Percentiles rank a stretch among this genome's conserved stretches.
phyloP scores from a whole-genome alignment of 257 asterid species.

The Penstemon barbatus region DNA sequence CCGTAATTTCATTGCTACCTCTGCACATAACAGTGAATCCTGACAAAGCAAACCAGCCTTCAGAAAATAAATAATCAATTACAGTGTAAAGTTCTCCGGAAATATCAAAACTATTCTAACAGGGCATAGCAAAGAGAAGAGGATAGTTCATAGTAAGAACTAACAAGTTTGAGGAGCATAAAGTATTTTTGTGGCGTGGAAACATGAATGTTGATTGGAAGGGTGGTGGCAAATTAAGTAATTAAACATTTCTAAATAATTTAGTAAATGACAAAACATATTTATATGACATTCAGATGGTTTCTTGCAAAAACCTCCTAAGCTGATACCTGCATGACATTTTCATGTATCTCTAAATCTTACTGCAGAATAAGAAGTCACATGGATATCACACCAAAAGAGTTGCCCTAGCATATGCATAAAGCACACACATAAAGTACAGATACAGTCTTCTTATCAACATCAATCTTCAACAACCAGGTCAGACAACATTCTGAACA shows the following conservation, averaged over 20 bases:
- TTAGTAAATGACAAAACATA: too few species aligned
- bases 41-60: slow-evolving; percentile 12
- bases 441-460: neutral
- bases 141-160: too few species aligned
- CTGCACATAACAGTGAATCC: slow-evolving; percentile 2
- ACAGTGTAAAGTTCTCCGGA: neutral
- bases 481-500: neutral
- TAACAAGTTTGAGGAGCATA: too few species aligned
- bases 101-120: slow-evolving; percentile 1
- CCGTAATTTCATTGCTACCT: too few species aligned
- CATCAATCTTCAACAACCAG: neutral
- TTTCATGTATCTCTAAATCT: neutral
- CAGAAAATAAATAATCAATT: neutral
- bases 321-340: neutral
- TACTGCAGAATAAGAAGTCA: too few species aligned
- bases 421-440: too few species aligned
- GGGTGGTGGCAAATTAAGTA: neutral
- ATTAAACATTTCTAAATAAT: neutral
- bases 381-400: too few species aligned
- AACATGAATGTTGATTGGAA: neutral
- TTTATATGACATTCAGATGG: too few species aligned
- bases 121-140: slow-evolving; percentile 6
- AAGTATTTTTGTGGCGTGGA: neutral
- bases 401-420: too few species aligned
- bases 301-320: neutral